Evolutionary conservation across 2,329 filamentous ascomycete genomes (phyloP), one percentile per base, ranked within the genome.

Genomic region (Exophiala alcalophila): DNA sequence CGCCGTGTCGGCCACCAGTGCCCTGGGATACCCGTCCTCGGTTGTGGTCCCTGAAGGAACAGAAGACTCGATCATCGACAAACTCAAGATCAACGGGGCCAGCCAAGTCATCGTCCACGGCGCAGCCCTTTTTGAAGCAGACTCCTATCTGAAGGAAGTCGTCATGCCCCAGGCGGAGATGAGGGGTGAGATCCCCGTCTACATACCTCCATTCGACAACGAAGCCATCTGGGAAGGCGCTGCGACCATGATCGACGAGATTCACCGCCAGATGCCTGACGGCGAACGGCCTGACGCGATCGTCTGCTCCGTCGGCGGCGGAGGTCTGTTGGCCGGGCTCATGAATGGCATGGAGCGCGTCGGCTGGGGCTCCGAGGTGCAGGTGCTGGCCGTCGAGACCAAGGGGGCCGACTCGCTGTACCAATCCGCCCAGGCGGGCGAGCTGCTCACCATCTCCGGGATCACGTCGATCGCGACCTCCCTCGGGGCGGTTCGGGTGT

Each of bases 401-500:
- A 59, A 66, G 1, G 87, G 88, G 20, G 83, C 86, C 0, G 78
- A 87, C 42, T 82, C 79, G 14, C 70, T 94, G 16, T 70, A 77
- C 36, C 71, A 76, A 11, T 77, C 78, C 48, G 60, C 90, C 10
- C 61, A 67, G 18, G 74, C 75, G 1, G 61, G 65, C 0, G 48
- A 63, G 19, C 71, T 84, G 50, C 67, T 84, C 43, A 81, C 80
- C 0, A 66, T 94, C 5, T 73, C 78, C 0, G 75, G 67, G 7
- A 90, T 94, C 54, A 88, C 85, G 1, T 85, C 80, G 36, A 77
- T 85, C 42, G 88, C 88, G 1, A 86, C 77, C 0, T 83, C 77
- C 5, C 72, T 94, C 1, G 88, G 87, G 1, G 83, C 81, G 12
- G 71, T 75, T 5, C 73, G 76, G 14, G 84, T 94, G 6, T 80